These are phyloP conservation scores for Cornus suecica DNA, from an alignment of 148 eudicot species.

Conservation along the genomic window DNA sequence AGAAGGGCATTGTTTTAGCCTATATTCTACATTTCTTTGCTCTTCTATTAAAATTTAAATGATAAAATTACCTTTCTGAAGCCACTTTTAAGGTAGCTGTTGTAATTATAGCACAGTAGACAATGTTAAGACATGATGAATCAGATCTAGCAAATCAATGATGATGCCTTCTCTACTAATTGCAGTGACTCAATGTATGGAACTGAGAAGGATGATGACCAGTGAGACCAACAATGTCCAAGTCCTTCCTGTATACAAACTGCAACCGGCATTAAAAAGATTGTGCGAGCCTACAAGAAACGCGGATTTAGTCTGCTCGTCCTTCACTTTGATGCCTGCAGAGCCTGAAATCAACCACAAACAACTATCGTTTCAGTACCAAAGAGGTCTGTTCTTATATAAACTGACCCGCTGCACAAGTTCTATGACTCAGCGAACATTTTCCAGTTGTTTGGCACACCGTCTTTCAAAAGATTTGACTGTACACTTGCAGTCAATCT, in stretches of 20 bases:
- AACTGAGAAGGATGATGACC: conserved; percentile 3
- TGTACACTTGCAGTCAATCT: too few relatives aligned
- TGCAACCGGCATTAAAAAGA: conserved; percentile 44
- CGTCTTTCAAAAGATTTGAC: too few relatives aligned
- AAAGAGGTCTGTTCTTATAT: neutral
- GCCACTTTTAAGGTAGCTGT: neutral
- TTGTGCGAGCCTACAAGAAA: conserved; percentile 50
- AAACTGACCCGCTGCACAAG: neutral
- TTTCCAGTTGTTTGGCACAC: too few relatives aligned
- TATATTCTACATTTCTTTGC: neutral
- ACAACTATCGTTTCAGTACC: neutral
- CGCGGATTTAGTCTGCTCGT: conserved; percentile 37
- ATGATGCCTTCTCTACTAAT: neutral
- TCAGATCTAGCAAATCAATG: neutral
- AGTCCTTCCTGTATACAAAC: conserved; percentile 25
- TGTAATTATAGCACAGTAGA: neutral
- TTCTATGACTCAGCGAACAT: too few relatives aligned
- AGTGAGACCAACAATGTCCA: conserved; percentile 39
- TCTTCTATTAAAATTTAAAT: neutral
- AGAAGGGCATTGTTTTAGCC: neutral
- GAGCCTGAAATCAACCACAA: conserved; percentile 52
- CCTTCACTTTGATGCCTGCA: conserved; percentile 69
- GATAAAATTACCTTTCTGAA: neutral
- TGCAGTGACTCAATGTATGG: neutral
- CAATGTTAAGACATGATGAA: neutral